These are phyloP conservation scores for Rhizopogon vesiculosus DNA, from an alignment of 768 basidiomycete species.

Conservation along the genomic window DNA sequence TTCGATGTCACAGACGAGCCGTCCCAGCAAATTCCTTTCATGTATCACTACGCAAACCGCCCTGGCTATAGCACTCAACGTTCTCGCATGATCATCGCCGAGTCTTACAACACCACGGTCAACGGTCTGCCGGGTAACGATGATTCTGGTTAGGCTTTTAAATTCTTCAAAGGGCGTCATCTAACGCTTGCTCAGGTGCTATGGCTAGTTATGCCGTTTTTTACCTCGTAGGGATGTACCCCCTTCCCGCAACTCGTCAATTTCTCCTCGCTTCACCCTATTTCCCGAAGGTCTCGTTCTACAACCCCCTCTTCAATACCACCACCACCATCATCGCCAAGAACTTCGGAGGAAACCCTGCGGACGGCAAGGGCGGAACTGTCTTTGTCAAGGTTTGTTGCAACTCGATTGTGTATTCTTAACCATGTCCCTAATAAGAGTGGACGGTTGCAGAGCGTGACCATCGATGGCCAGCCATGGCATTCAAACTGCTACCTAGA, in stretches of 20 bases:
- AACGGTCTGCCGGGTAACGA: conserved; percentile 64
- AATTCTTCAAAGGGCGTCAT: not conserved
- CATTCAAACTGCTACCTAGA: conserved; percentile 63
- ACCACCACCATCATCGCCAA: conserved; percentile 51
- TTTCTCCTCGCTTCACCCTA: conserved; percentile 57
- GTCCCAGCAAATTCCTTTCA: conserved; percentile 63
- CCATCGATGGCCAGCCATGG: conserved; percentile 51
- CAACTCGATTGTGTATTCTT: not conserved
- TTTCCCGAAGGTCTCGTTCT: conserved; percentile 57
- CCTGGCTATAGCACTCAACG: conserved; percentile 56
- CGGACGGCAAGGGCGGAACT: conserved; percentile 44
- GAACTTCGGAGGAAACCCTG: conserved; percentile 50
- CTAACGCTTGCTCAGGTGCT: conserved; percentile 30
- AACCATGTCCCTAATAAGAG: not conserved
- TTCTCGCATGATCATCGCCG: conserved; percentile 49
- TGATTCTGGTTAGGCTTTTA: conserved; percentile 30
- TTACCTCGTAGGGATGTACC: conserved; percentile 58
- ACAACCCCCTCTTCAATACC: conserved; percentile 51
- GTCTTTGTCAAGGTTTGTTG: conserved; percentile 51
- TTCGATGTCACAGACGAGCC: conserved; percentile 64
- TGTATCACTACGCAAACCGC: conserved; percentile 64
- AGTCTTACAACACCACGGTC: conserved; percentile 51
- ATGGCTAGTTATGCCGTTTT: conserved; percentile 62
- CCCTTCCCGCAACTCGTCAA: conserved; percentile 56
- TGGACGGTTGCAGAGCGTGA: conserved; percentile 39